Conservation (phyloP, 805 yeast species). For the Kuraishia ogatae region DNA sequence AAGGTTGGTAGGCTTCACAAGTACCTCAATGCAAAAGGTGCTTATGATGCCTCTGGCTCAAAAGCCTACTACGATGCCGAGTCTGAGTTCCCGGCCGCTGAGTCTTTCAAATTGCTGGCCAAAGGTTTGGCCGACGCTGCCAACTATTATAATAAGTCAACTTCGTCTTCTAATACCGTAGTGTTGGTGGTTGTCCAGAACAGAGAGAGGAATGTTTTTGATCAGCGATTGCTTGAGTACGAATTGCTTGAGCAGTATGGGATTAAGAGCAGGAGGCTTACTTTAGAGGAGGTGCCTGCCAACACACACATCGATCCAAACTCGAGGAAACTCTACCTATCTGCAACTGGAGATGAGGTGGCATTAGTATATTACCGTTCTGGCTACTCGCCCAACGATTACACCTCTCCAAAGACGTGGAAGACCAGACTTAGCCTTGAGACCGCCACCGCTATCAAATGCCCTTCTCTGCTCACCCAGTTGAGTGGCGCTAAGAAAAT, state of each 20-base stretch:
- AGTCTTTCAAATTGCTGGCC: constrained; percentile 55
- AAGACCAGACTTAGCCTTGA: constrained; percentile 66
- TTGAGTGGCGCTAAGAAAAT: constrained; percentile 89
- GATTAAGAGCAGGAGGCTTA: constrained; percentile 55
- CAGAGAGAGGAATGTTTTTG: constrained; percentile 81
- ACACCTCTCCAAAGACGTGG: constrained; percentile 63
- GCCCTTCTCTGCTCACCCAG: constrained; percentile 86
- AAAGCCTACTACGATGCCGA: constrained; percentile 33
- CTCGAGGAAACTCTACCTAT: constrained; percentile 41
- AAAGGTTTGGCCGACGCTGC: constrained; percentile 64
- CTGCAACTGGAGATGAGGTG: constrained; percentile 55
- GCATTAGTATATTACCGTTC: constrained; percentile 87
- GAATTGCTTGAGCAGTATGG: constrained; percentile 47
- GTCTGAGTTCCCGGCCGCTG: constrained; percentile 50
- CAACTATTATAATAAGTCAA: constrained; percentile 33
- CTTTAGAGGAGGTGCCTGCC: constrained; percentile 48
- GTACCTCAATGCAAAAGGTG: constrained; percentile 51
- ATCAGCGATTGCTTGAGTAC: constrained; percentile 81
- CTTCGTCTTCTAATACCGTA: constrained; percentile 31
- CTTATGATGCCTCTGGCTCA: constrained; percentile 35
- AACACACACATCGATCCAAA: constrained; percentile 30
- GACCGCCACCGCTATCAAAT: constrained; percentile 72
- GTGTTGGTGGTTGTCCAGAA: constrained; percentile 79
- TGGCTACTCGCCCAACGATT: constrained; percentile 84
- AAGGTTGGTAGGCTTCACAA: constrained; percentile 72